A percentile compares a stretch with the other conserved stretches of the same genome.
Conservation (phyloP, 768 basidiomycete genomes). For the Agaricus blazei region DNA sequence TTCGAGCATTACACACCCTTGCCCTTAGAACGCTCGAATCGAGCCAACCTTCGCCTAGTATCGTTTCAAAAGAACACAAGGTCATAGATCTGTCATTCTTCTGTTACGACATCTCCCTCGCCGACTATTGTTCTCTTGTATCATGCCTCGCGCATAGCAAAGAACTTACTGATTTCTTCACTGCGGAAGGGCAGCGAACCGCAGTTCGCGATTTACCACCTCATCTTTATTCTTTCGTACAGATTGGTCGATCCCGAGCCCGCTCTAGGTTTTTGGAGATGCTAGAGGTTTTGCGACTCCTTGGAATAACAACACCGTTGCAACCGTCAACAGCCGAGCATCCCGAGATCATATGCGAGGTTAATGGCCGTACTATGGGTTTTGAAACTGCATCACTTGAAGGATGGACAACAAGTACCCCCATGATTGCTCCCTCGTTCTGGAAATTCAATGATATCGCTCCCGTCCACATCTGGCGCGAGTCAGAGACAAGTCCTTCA, state of each 20-base stretch:
- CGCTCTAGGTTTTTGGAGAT: slow-evolving; percentile 58
- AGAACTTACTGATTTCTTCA: slow-evolving; percentile 48
- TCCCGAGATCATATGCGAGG: slow-evolving; percentile 43
- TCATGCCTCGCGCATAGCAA: slow-evolving; percentile 52
- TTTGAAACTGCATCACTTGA: slow-evolving; percentile 41
- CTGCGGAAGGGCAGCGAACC: slow-evolving; percentile 42
- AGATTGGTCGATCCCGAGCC: slow-evolving; percentile 54
- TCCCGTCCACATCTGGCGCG: slow-evolving; percentile 57
- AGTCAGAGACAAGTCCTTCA: slow-evolving; percentile 42
- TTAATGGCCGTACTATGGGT: slow-evolving; percentile 36
- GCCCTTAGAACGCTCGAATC: slow-evolving; percentile 44
- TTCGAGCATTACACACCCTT: slow-evolving; percentile 58
- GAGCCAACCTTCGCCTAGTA: slow-evolving; percentile 27
- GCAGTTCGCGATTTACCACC: slow-evolving; percentile 50
- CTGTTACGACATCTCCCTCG: slow-evolving; percentile 58
- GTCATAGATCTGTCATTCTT: slow-evolving; percentile 61
- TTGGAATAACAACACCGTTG: slow-evolving; percentile 61
- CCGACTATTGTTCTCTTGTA: slow-evolving; percentile 60
- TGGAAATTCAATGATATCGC: slow-evolving; percentile 57
- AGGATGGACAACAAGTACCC: slow-evolving; percentile 38
- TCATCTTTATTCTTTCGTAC: slow-evolving; percentile 44
- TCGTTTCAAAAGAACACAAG: slow-evolving; percentile 48
- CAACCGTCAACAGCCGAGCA: slow-evolving; percentile 32
- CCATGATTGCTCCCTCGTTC: slow-evolving; percentile 49
- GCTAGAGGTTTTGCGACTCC: slow-evolving; percentile 49